Base-by-base conservation (phyloP, 2,329 filamentous ascomycete genomes). In the Lasiodiplodia sp. region DNA sequence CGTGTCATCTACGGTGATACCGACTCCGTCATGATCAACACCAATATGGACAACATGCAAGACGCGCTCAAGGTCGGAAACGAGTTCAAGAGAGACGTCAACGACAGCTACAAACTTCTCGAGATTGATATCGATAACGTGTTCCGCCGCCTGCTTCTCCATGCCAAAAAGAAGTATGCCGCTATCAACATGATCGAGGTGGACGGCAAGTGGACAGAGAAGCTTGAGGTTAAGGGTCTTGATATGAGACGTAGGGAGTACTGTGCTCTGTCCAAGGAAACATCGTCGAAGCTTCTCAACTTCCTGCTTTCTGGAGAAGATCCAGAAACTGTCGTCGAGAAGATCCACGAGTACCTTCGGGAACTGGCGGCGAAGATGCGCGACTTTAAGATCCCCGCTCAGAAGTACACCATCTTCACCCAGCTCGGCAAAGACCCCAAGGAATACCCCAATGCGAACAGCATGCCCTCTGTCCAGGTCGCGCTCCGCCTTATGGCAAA, bases 21-120 rank as follows among this genome's bases (percentile, higher is more conserved):
- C 14, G 96, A 99, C 81, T 99, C 96, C 10, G 96, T 99, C 82
- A 99, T 99, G 96, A 98, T 99, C 84, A 99, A 99, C 77, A 97
- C 96, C 71, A 98, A 98, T 76, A 94, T 96, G 67, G 93, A 97
- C 80, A 97, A 92, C 72, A 92, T 98, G 37, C 89, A 92, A 38
- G 94, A 97, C 75, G 96, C 96, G 1, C 84, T 97, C 74, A 94
- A 92, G 77, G 92, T 99, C 64, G 96, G 96, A 68, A 90, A 93
- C 55, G 93, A 98, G 71, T 98, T 99, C 86, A 98, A 97, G 83
- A 91, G 90, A 74, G 89, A 93, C 28, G 96, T 99, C 81, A 99
- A 99, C 77, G 93, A 97, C 74, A 90, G 91, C 71, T 99, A 99
- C 80, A 92, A 87, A 75, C 87, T 97, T 64, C 86, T 99, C 16